Base-by-base conservation (phyloP, 2,329 filamentous ascomycete genomes). In the Ophiocordyceps camponoti-rufipedis region DNA sequence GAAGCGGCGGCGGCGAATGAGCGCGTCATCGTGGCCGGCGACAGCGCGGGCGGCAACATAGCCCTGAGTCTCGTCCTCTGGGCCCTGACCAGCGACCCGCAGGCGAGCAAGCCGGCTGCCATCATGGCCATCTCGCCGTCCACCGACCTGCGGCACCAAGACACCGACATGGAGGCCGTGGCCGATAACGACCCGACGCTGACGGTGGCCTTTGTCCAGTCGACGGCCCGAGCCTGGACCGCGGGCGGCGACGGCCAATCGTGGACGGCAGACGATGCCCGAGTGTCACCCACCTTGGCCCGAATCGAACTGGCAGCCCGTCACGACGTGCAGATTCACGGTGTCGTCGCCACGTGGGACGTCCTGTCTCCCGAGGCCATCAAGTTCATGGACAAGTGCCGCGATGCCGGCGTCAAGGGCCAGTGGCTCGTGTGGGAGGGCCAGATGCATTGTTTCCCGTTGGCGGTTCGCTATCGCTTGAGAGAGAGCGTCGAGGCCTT, bases 401-500 rank as follows among this genome's bases (percentile, higher is more conserved):
- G 60, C 28, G 54, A 66, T 41, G 53, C 58, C 16, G 63, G 65
- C 0, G 62, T 77, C 0, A 43, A 56, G 2, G 74, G 74, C 0
- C 60, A 71, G 46, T 78, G 74, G 75, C 50, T 78, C 39, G 60
- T 73, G 10, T 78, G 74, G 74, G 66, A 73, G 16, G 67, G 67
- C 16, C 70, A 76, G 57, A 78, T 78, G 70, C 74, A 78, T 55
- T 74, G 70, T 48, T 78, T 76, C 45, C 64, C 70, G 1, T 54
- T 78, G 33, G 66, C 69, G 1, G 68, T 65, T 42, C 57, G 61
- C 2, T 75, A 70, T 49, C 62, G 63, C 1, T 35, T 75, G 28
- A 57, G 53, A 5, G 72, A 76, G 50, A 64, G 68, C 2, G 63
- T 33, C 6, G 28, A 42, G 44, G 41, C 29, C 28, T 16, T 42